Conservation (phyloP, 1,284 basidiomycete species). For the Sporisorium iseilematis-ciliati region DNA sequence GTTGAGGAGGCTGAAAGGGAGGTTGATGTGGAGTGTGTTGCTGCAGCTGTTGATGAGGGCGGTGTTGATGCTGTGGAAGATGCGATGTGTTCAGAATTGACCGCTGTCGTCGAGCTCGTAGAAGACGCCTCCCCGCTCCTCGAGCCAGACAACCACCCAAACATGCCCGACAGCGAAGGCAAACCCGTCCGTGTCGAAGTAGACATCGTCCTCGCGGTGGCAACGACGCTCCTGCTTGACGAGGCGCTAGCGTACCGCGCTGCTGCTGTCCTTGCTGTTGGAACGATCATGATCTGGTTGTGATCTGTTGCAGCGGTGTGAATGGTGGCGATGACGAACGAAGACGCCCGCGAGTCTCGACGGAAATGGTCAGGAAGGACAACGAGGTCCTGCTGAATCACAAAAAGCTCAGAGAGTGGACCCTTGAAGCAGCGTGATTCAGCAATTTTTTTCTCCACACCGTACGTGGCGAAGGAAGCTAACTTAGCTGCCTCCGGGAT, state of each 20-base stretch:
- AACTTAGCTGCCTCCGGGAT: too few species aligned
- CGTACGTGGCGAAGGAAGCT: too few species aligned
- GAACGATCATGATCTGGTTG: not conserved
- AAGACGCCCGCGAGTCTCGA: not conserved
- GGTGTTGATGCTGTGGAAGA: not conserved
- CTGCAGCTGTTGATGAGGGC: not conserved
- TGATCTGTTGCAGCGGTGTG: too few species aligned
- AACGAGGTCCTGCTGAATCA: not conserved
- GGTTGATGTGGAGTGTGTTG: too few species aligned
- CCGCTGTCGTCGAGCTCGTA: too few species aligned
- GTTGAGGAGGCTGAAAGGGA: not conserved
- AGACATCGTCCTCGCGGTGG: not conserved
- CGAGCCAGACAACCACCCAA: constrained; percentile 4
- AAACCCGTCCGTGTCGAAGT: not conserved
- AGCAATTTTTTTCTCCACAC: not conserved
- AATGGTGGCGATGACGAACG: not conserved
- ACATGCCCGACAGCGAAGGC: not conserved
- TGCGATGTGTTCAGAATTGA: too few species aligned
- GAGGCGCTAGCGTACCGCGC: not conserved
- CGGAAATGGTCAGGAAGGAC: not conserved
- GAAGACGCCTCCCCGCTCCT: not conserved
- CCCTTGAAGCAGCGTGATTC: constrained; percentile 2
- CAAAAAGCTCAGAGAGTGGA: not conserved
- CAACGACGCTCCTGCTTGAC: not conserved
- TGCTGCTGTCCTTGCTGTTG: not conserved